Evolutionary conservation across 495 filamentous ascomycete genomes (phyloP).

Genomic region (Daldinia caldariorum): DNA sequence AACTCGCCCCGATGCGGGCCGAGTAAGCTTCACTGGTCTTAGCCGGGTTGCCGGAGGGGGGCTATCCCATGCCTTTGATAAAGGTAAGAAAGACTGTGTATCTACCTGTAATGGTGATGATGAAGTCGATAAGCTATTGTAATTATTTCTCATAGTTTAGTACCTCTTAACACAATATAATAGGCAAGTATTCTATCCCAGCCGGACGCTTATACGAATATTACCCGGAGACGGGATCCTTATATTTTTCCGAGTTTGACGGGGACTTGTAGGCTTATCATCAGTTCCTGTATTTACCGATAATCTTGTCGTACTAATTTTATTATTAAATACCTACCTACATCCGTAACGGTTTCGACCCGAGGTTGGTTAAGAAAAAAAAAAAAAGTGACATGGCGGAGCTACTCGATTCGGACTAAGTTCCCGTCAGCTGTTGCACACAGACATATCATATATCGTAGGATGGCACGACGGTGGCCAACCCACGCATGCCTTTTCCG

Average conservation of each 20-base stretch:
- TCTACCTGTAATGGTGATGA: too few species aligned
- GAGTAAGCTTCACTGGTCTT: slow-evolving; percentile 2
- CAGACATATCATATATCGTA: background rate
- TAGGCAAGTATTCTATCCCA: background rate
- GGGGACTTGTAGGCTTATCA: background rate
- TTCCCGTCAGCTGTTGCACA: slow-evolving; percentile 34
- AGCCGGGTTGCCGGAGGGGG: slow-evolving; percentile 15
- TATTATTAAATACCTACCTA: background rate
- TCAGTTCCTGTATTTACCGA: background rate
- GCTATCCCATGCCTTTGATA: slow-evolving; percentile 1
- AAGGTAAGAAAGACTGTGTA: too few species aligned
- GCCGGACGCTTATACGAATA: background rate
- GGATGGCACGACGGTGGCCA: slow-evolving; percentile 1
- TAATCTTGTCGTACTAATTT: background rate
- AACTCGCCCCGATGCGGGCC: slow-evolving; percentile 19
- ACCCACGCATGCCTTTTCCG: background rate
- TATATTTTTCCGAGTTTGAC: background rate
- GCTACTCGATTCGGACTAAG: slow-evolving; percentile 20
- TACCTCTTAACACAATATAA: background rate
- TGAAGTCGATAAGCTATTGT: background rate
- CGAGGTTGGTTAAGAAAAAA: slow-evolving; percentile 1
- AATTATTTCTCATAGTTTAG: background rate
- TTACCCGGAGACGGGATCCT: background rate
- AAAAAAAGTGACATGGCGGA: slow-evolving; percentile 24
- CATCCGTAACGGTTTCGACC: background rate